Evolutionary conservation across 495 filamentous ascomycete species (phyloP).

Genomic region (Saxispiralis lemnorum): DNA sequence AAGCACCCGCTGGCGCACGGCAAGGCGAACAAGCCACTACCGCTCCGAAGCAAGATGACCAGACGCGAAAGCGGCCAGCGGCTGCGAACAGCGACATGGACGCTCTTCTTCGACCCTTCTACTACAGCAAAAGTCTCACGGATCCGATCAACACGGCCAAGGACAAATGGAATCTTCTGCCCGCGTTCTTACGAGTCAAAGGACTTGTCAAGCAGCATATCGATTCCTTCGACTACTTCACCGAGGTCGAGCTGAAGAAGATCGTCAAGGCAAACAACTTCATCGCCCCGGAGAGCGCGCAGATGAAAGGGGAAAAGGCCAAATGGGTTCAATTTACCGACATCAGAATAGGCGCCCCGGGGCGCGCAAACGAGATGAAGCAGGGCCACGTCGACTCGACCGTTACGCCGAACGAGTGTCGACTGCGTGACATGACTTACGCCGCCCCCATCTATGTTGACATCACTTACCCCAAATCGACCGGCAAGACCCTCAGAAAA

Average conservation of each 20-base stretch:
- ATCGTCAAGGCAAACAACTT: constrained; percentile 77
- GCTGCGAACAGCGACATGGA: constrained; percentile 29
- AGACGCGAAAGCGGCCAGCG: neutral
- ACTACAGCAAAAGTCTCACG: constrained; percentile 81
- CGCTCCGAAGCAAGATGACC: neutral
- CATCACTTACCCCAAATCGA: constrained; percentile 58
- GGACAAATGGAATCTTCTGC: constrained; percentile 93
- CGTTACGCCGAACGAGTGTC: constrained; percentile 81
- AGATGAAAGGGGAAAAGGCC: neutral
- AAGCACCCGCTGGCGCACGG: too few relatives aligned
- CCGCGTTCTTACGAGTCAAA: constrained; percentile 93
- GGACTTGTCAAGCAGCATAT: constrained; percentile 93
- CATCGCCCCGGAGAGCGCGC: constrained; percentile 42
- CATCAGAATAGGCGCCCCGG: constrained; percentile 65
- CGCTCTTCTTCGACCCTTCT: constrained; percentile 83
- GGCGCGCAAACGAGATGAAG: constrained; percentile 54
- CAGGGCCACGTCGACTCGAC: constrained; percentile 37
- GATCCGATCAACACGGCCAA: constrained; percentile 84
- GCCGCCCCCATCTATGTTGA: constrained; percentile 82
- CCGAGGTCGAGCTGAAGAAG: constrained; percentile 86
- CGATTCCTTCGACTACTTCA: constrained; percentile 95
- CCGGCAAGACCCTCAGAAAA: constrained; percentile 45
- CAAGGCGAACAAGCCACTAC: neutral
- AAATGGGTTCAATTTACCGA: constrained; percentile 24
- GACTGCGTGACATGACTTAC: constrained; percentile 87